A percentile compares a stretch with the other conserved stretches of the same genome.
Evolutionary conservation across 1,284 basidiomycete species (phyloP).

Genomic region (Malassezia yamatoensis): DNA sequence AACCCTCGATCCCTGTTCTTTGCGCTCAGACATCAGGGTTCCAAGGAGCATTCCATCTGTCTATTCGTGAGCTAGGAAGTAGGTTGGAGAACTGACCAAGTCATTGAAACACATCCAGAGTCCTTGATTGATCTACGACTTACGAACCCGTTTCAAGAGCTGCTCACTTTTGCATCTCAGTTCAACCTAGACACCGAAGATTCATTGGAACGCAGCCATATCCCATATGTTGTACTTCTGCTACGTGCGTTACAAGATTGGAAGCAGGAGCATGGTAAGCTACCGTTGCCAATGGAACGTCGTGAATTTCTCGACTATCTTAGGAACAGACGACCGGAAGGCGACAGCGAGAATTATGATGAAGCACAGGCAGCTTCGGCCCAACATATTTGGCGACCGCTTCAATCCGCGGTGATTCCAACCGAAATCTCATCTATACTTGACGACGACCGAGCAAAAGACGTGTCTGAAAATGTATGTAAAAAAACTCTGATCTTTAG

Average conservation of each 20-base stretch:
- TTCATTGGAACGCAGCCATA: slow-evolving; percentile 34
- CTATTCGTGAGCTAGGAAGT: slow-evolving; percentile 36
- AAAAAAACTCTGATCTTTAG: background rate
- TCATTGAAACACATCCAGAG: slow-evolving; percentile 88
- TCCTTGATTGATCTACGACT: slow-evolving; percentile 59
- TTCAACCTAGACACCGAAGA: slow-evolving; percentile 29
- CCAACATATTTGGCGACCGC: slow-evolving; percentile 40
- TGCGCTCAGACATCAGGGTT: slow-evolving; percentile 30
- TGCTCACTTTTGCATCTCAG: slow-evolving; percentile 22
- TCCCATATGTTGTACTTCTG: slow-evolving; percentile 39
- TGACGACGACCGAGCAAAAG: slow-evolving; percentile 53
- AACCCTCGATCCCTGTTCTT: slow-evolving; percentile 33
- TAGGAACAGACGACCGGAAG: slow-evolving; percentile 56
- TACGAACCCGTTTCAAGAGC: slow-evolving; percentile 70
- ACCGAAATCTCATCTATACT: slow-evolving; percentile 50
- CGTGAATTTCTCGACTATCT: slow-evolving; percentile 65
- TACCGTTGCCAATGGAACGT: slow-evolving; percentile 61
- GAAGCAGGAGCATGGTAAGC: slow-evolving; percentile 52
- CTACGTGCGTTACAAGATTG: slow-evolving; percentile 71
- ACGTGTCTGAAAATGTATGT: slow-evolving; percentile 44
- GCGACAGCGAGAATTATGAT: slow-evolving; percentile 92
- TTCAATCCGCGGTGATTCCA: slow-evolving; percentile 27
- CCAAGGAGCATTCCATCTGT: slow-evolving; percentile 31
- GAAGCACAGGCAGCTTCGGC: slow-evolving; percentile 38
- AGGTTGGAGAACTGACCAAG: slow-evolving; percentile 48